Evolutionary conservation across 2,329 filamentous ascomycete species (phyloP).

Genomic region (Aspergillus glaucus): DNA sequence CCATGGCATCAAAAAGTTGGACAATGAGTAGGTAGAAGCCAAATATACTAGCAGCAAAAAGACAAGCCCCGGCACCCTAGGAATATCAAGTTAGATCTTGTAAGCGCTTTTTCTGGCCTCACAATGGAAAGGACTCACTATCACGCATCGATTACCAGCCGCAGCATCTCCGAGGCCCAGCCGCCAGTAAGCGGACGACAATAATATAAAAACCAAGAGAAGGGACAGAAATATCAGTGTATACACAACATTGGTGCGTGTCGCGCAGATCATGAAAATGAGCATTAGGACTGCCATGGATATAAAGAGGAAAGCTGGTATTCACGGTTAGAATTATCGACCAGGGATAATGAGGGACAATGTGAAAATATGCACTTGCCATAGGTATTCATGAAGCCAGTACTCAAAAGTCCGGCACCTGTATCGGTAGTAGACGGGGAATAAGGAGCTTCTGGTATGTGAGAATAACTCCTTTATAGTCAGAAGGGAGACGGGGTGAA

Average conservation of each 20-base stretch:
- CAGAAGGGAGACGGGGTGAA: conserved; percentile 29
- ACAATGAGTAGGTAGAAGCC: conserved; percentile 52
- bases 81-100: background rate
- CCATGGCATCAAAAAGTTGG: conserved; percentile 48
- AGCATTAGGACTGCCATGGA: conserved; percentile 62
- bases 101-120: background rate
- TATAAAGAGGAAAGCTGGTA: conserved; percentile 52
- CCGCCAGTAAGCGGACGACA: conserved; percentile 57
- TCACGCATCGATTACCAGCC: conserved; percentile 23
- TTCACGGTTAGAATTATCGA: background rate
- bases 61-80: conserved; percentile 42
- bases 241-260: conserved; percentile 67
- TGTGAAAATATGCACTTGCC: conserved; percentile 5
- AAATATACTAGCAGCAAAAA: conserved; percentile 43
- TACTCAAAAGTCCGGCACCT: conserved; percentile 15
- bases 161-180: conserved; percentile 38
- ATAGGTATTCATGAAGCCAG: conserved; percentile 19
- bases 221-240: conserved; percentile 62
- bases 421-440: conserved; percentile 22
- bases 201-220: conserved; percentile 51
- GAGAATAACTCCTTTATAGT: conserved; percentile 42
- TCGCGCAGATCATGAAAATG: conserved; percentile 61
- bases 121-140: conserved; percentile 10
- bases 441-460: conserved; percentile 14
- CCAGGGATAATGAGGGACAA: background rate